These are phyloP conservation scores for Moesziomyces aphidis DNA, from an alignment of 1,284 basidiomycete species.

Conservation along the genomic window DNA sequence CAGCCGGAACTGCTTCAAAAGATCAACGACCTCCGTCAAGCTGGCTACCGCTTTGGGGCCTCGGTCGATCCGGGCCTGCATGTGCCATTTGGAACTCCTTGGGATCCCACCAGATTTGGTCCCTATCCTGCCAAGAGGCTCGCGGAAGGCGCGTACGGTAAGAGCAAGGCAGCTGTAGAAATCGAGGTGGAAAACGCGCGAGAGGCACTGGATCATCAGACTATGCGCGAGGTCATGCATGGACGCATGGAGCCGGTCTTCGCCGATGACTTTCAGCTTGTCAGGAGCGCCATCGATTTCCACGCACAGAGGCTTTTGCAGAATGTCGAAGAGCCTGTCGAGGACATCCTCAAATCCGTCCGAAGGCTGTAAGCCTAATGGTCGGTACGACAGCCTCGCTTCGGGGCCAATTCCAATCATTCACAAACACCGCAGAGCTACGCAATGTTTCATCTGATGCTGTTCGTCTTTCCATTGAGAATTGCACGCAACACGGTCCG, in stretches of 20 bases:
- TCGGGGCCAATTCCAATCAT: no score
- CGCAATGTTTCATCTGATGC: no score
- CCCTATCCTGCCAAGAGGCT: conserved; percentile 16
- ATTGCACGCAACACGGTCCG: no score
- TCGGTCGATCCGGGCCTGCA: conserved; percentile 10
- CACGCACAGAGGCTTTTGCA: neutral
- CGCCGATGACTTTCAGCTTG: conserved; percentile 11
- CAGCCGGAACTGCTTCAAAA: neutral
- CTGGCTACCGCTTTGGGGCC: conserved; percentile 1
- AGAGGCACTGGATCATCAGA: conserved; percentile 11
- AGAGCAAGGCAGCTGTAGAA: neutral
- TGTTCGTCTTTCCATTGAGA: no score
- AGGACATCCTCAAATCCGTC: no score
- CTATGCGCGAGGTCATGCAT: neutral
- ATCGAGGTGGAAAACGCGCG: conserved; percentile 19
- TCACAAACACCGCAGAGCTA: no score
- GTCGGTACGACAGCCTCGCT: no score
- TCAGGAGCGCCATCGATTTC: conserved; percentile 7
- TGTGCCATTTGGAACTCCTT: neutral
- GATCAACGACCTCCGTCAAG: conserved; percentile 11
- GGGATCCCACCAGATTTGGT: conserved; percentile 3
- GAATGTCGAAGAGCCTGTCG: neutral
- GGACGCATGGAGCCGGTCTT: neutral
- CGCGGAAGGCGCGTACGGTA: neutral
- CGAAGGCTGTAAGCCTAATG: neutral